These are phyloP conservation scores for Beauveria caledonica DNA, from an alignment of 2,329 filamentous ascomycete species.

Conservation along the genomic window DNA sequence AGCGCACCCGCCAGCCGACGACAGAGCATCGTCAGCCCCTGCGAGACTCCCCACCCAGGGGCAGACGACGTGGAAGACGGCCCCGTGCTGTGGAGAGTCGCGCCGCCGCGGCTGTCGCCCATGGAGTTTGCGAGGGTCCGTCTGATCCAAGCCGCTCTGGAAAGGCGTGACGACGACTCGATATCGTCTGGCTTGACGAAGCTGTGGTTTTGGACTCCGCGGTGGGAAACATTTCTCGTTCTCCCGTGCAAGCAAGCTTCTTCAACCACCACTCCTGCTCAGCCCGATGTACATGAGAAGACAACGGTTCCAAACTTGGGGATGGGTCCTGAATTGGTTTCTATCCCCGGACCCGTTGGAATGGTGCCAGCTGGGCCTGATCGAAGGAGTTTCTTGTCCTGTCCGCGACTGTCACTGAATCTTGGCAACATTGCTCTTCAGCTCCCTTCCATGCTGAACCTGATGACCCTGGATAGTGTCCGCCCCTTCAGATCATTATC, in stretches of 20 bases:
- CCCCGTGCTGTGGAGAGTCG: conserved; percentile 13
- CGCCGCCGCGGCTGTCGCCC: conserved; percentile 26
- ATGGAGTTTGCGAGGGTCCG: conserved; percentile 33
- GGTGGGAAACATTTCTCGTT: conserved; percentile 30
- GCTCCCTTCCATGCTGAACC: conserved; percentile 19
- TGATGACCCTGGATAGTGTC: conserved; percentile 7
- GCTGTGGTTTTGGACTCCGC: conserved; percentile 27
- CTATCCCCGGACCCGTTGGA: background rate
- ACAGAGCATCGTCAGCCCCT: background rate
- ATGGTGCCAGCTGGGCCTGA: background rate
- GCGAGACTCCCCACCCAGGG: background rate
- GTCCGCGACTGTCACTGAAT: conserved; percentile 26
- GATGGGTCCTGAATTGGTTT: background rate
- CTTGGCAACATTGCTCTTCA: conserved; percentile 19
- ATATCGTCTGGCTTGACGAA: conserved; percentile 25
- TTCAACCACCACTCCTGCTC: background rate
- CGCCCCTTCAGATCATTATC: background rate
- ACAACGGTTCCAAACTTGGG: too few relatives aligned
- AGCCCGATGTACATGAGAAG: too few relatives aligned
- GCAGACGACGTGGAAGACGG: background rate
- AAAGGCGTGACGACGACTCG: conserved; percentile 18
- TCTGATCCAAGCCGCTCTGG: conserved; percentile 25
- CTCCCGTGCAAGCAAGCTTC: conserved; percentile 24
- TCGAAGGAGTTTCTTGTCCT: conserved; percentile 11
- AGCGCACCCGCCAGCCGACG: background rate